These are phyloP conservation scores for Voacanga thouarsii DNA, from an alignment of 257 asterid species.

Conservation along the genomic window DNA sequence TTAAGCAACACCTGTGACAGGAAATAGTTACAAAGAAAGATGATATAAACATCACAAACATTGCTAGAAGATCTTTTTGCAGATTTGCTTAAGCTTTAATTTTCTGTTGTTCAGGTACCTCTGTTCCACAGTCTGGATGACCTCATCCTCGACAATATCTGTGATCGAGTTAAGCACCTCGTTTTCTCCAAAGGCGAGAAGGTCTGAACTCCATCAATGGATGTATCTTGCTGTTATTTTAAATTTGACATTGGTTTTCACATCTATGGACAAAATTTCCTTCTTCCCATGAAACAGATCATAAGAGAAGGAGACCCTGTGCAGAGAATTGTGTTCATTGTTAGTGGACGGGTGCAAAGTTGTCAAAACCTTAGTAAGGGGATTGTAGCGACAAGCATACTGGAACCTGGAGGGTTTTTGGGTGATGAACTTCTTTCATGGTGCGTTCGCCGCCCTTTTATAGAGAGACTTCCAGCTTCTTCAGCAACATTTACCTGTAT, in stretches of 20 bases:
- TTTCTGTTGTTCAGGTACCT: slow-evolving; percentile 54
- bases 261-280: not conserved
- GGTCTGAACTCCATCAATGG: slow-evolving; percentile 32
- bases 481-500: slow-evolving; percentile 79
- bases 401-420: slow-evolving; percentile 76
- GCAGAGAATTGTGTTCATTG: slow-evolving; percentile 67
- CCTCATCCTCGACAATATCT: slow-evolving; percentile 87
- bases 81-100: not conserved
- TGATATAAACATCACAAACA: not conserved
- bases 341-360: slow-evolving; percentile 67
- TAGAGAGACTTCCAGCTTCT: slow-evolving; percentile 77
- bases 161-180: slow-evolving; percentile 89
- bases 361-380: slow-evolving; percentile 78
- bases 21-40: not conserved
- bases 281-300: slow-evolving; percentile 38
- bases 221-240: not conserved
- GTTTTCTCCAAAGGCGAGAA: slow-evolving; percentile 82
- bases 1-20: not conserved
- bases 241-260: not conserved
- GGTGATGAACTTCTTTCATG: slow-evolving; percentile 92
- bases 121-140: slow-evolving; percentile 80
- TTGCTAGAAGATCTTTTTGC: not conserved
- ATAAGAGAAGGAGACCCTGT: slow-evolving; percentile 93
- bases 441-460: slow-evolving; percentile 94
- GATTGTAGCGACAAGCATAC: slow-evolving; percentile 54